Conservation (phyloP, 495 filamentous ascomycete genomes). For the Penicillium fimorum region DNA sequence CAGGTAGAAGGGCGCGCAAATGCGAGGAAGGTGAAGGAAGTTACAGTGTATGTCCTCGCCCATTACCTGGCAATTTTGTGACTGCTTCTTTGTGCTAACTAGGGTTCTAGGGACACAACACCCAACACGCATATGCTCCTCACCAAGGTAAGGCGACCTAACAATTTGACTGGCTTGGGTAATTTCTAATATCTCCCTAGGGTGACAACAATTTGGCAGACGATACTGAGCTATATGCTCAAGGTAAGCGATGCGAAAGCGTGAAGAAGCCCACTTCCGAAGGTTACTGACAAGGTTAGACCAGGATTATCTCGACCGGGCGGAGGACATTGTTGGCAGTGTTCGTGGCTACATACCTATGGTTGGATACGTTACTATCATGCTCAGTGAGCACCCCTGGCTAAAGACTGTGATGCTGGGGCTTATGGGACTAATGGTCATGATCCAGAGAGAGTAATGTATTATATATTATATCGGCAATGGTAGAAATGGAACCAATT, state of each 20-base stretch:
- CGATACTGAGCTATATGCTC: slow-evolving; percentile 72
- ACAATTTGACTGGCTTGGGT: background rate
- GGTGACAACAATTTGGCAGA: slow-evolving; percentile 95
- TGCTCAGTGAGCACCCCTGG: slow-evolving; percentile 96
- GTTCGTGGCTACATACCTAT: slow-evolving; percentile 92
- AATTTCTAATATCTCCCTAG: slow-evolving; percentile 10
- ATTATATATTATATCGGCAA: slow-evolving; percentile 1
- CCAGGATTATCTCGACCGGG: slow-evolving; percentile 81
- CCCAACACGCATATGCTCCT: slow-evolving; percentile 55
- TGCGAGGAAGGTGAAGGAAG: slow-evolving; percentile 41
- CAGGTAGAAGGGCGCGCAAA: slow-evolving; percentile 43
- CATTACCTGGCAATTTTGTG: background rate
- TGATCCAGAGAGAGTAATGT: slow-evolving; percentile 79
- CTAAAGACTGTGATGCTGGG: slow-evolving; percentile 91
- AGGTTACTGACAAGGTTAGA: slow-evolving; percentile 34
- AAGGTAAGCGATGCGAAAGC: background rate
- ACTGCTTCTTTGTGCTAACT: slow-evolving; percentile 9
- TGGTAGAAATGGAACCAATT: background rate
- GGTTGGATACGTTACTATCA: slow-evolving; percentile 96
- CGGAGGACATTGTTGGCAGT: slow-evolving; percentile 87
- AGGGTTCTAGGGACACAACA: slow-evolving; percentile 23
- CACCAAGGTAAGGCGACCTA: slow-evolving; percentile 60
- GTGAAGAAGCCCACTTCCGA: background rate
- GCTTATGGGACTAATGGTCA: slow-evolving; percentile 91
- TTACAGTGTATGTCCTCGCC: slow-evolving; percentile 30